A percentile compares a stretch with the other conserved stretches of the same genome.
Evolutionary conservation across 495 filamentous ascomycete genomes (phyloP).

Genomic region (Aspergillus bertholletiae): DNA sequence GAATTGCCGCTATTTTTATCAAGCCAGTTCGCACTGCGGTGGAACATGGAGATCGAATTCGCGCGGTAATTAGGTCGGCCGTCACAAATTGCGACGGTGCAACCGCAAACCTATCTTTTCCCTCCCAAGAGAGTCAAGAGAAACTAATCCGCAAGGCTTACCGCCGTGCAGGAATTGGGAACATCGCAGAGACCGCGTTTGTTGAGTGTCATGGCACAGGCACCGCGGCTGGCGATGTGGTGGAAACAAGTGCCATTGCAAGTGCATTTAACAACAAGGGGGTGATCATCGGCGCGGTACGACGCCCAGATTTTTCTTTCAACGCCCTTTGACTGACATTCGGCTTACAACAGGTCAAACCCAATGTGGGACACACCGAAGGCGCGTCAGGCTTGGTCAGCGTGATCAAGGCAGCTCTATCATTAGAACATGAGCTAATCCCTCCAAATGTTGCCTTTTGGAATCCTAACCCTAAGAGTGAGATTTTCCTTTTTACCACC

Average conservation of each 20-base stretch:
- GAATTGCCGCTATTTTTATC: slow-evolving; percentile 28
- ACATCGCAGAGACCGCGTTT: slow-evolving; percentile 20
- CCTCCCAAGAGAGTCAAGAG: slow-evolving; percentile 12
- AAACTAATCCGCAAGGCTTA: slow-evolving; percentile 24
- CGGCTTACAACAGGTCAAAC: no score
- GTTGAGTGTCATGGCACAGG: slow-evolving; percentile 50
- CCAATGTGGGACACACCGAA: slow-evolving; percentile 47
- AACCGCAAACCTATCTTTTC: slow-evolving; percentile 3
- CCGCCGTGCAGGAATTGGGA: slow-evolving; percentile 19
- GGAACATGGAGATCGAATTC: slow-evolving; percentile 25
- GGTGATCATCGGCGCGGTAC: slow-evolving; percentile 20
- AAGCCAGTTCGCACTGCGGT: slow-evolving; percentile 28
- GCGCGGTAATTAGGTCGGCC: slow-evolving; percentile 36
- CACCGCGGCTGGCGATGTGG: slow-evolving; percentile 34
- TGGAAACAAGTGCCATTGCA: no score
- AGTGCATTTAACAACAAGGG: slow-evolving; percentile 15
- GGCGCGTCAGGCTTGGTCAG: slow-evolving; percentile 51
- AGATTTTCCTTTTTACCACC: no score
- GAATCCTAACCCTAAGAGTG: slow-evolving; percentile 13
- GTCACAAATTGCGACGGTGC: slow-evolving; percentile 32
- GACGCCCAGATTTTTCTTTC: no score
- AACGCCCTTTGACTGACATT: no score
- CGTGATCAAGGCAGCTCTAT: slow-evolving; percentile 49
- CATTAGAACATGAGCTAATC: slow-evolving; percentile 43
- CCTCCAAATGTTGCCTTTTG: slow-evolving; percentile 44